These are phyloP conservation scores for Eucalyptus lansdowneana DNA, from an alignment of 345 rosid species.

Conservation along the genomic window DNA sequence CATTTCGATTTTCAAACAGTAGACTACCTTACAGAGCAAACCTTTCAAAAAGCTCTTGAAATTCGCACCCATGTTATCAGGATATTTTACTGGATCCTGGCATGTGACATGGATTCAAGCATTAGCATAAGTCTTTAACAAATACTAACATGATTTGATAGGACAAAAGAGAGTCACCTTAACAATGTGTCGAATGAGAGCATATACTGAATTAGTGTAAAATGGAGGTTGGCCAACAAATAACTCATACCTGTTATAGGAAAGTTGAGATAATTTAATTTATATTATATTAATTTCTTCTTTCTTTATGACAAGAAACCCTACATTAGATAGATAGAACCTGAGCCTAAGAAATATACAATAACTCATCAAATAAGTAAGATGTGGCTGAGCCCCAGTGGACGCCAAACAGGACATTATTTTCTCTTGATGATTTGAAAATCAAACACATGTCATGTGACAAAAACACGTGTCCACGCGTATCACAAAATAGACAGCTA, in stretches of 20 bases:
- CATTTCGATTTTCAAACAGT: background rate
- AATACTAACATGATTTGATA: background rate
- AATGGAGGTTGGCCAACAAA: conserved; percentile 98
- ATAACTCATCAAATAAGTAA: background rate
- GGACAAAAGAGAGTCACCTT: conserved; percentile 34
- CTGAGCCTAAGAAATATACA: background rate
- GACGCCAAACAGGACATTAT: background rate
- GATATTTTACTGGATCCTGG: conserved; percentile 97
- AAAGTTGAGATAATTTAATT: background rate
- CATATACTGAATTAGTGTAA: conserved; percentile 96
- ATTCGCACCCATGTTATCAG: conserved; percentile 76
- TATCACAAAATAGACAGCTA: background rate
- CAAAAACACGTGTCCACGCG: background rate
- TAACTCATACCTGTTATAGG: conserved; percentile 68
- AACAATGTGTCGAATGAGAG: conserved; percentile 92
- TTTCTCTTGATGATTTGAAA: background rate
- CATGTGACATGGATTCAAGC: background rate
- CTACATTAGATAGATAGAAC: background rate
- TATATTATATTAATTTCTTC: background rate
- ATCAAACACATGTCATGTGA: background rate
- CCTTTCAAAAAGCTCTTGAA: conserved; percentile 92
- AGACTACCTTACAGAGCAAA: conserved; percentile 77
- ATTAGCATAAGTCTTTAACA: background rate
- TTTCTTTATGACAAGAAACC: background rate
- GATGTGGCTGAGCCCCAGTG: background rate